Percentiles rank a stretch among this genome's conserved stretches.
These are phyloP conservation scores for Nectriaceae sp. DNA, from an alignment of 2,329 filamentous ascomycete species.

Conservation along the genomic window DNA sequence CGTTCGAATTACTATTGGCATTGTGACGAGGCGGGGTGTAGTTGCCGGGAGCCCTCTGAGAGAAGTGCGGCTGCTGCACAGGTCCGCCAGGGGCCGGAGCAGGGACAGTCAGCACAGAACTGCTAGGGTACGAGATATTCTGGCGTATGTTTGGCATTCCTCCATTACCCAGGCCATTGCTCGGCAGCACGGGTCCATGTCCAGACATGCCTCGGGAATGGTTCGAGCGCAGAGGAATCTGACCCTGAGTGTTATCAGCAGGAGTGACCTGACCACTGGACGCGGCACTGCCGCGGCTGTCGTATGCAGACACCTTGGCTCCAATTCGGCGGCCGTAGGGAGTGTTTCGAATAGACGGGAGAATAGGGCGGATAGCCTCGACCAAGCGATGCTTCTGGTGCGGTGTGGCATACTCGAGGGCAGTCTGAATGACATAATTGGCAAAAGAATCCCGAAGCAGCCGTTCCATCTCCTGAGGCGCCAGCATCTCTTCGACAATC, in stretches of 20 bases:
- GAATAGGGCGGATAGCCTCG: constrained; percentile 80
- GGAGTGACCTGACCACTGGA: constrained; percentile 54
- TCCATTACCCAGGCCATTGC: constrained; percentile 29
- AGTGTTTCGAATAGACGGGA: constrained; percentile 83
- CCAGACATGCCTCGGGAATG: constrained; percentile 47
- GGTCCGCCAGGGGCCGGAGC: constrained; percentile 25
- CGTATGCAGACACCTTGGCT: constrained; percentile 75
- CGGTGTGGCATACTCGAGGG: constrained; percentile 79
- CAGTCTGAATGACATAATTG: constrained; percentile 98
- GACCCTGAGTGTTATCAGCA: constrained; percentile 54
- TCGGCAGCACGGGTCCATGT: constrained; percentile 38
- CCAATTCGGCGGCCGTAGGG: constrained; percentile 94
- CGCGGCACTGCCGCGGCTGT: constrained; percentile 47
- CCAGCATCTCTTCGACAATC: constrained; percentile 81
- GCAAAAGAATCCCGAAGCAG: constrained; percentile 90
- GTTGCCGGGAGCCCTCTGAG: constrained; percentile 27
- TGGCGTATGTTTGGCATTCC: constrained; percentile 32
- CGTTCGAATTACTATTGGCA: constrained; percentile 25
- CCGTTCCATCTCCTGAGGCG: constrained; percentile 76
- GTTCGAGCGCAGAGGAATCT: constrained; percentile 50
- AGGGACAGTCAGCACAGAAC: constrained; percentile 34
- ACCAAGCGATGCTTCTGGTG: constrained; percentile 75
- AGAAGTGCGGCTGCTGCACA: constrained; percentile 32
- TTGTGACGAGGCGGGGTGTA: constrained; percentile 24
- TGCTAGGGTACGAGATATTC: constrained; percentile 37